Conservation (phyloP, 139 green algal species). For the Chlamydomonas incerta region DNA sequence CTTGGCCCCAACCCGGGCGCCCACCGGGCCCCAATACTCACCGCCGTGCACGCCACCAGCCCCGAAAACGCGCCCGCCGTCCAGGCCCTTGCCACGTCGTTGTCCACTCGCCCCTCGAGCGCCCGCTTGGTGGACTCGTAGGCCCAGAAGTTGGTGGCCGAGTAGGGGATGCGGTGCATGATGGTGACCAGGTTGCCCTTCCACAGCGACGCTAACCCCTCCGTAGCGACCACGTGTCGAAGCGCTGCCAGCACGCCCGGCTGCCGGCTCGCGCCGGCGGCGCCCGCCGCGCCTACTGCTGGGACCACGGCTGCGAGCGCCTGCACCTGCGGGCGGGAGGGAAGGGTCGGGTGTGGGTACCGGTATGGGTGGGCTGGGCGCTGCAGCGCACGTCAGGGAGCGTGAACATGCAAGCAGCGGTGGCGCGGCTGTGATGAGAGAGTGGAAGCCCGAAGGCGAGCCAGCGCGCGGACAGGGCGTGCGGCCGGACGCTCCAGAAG, state of each 20-base stretch:
- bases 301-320: background rate
- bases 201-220: slow-evolving; percentile 91
- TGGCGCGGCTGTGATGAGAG: no score
- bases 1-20: no score
- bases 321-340: background rate
- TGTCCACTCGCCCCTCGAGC: slow-evolving; percentile 35
- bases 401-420: no score
- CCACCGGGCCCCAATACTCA: slow-evolving; percentile 39
- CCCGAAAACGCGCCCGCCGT: slow-evolving; percentile 82
- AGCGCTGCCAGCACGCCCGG: slow-evolving; percentile 5
- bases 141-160: slow-evolving; percentile 93
- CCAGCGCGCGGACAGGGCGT: no score
- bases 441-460: no score
- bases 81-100: slow-evolving; percentile 69
- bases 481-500: no score
- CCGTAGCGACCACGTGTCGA: slow-evolving; percentile 54
- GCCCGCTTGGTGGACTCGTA: slow-evolving; percentile 82
- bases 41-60: slow-evolving; percentile 86
- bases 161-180: slow-evolving; percentile 97
- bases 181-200: slow-evolving; percentile 93
- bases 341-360: background rate
- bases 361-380: no score
- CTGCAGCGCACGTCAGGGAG: no score
- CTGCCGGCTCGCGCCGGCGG: background rate
- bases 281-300: background rate